Base-by-base conservation (phyloP, 2,329 filamentous ascomycete species). In the Seiridium cupressi region DNA sequence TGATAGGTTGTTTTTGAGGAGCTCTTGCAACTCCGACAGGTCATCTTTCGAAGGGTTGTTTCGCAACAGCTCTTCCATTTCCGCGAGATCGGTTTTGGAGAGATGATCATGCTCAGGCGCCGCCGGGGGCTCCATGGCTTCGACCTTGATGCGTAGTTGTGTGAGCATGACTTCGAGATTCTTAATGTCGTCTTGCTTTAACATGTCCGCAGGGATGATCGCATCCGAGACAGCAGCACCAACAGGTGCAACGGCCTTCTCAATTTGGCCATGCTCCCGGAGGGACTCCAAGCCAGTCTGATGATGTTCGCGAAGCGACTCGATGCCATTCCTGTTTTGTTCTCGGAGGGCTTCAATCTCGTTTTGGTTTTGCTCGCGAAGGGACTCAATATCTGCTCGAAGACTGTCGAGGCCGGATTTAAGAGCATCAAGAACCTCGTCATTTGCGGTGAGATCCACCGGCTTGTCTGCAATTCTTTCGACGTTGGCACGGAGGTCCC, bases 341-440 rank as follows among this genome's bases (percentile, higher is more conserved):
- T 53, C 49, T 3, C 49, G 49, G n/a, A 98, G 83, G 44, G 84
- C 84, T 49, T 90, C 87, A 7, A 98, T 79, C 0, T 93, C 93
- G n/a, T 88, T 83, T 72, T 90, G 96, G 8, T 68, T 70, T 47
- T 74, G 76, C 32, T 89, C 86, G n/a, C 90, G 90, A 44, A 97
- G 81, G 26, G 83, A 82, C 60, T 93, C 90, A 64, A 97, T 91
- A 54, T 97, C 93, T 2, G 85, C 82, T 57, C 88, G 88, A 13
- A 98, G 82, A 44, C 83, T 84, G 48, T 90, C 87, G 7, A 98
- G 79, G 0, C 93, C 93, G n/a, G 88, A 84, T 72, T 90, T 96
- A 59, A 98, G 82, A 0, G 91, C 92, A 61, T 97, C 91, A 1
- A 97, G 81, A 57, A 97, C 93, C 74, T 97, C 93, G 64, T 96